Evolutionary conservation across 73 alveolate genomes (phyloP).

Genomic region (Paramecium bursaria): DNA sequence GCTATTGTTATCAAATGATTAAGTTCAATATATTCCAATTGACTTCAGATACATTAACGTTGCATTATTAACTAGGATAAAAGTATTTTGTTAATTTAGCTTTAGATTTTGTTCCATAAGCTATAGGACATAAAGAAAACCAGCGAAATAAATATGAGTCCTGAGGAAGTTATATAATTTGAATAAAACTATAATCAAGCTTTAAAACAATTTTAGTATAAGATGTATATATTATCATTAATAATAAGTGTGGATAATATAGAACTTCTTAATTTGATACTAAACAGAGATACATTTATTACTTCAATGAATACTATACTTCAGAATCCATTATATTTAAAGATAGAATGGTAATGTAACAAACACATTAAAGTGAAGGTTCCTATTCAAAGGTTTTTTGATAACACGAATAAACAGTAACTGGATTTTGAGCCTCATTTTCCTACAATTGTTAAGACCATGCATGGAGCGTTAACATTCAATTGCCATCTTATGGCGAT

Average conservation of each 20-base stretch:
- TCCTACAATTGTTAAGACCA: conserved; percentile 26
- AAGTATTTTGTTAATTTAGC: too few species aligned
- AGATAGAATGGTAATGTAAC: neutral
- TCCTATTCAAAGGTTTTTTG: neutral
- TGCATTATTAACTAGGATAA: neutral
- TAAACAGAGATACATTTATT: conserved; percentile 28
- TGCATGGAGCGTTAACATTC: conserved; percentile 29
- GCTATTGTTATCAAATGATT: neutral
- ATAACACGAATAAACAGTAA: neutral
- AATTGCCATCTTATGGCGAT: conserved; percentile 58
- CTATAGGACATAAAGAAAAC: conserved; percentile 10
- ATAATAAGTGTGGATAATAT: neutral
- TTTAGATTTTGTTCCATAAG: conserved; percentile 38
- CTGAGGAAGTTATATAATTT: neutral
- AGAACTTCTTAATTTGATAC: neutral
- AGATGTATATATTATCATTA: too few species aligned
- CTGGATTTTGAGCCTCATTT: neutral
- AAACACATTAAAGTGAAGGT: conserved; percentile 8
- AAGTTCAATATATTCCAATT: conserved; percentile 5
- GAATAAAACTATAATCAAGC: neutral
- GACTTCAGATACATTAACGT: conserved; percentile 1
- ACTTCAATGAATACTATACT: neutral
- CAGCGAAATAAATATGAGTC: conserved; percentile 12
- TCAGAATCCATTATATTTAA: neutral
- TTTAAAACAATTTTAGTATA: neutral